Conservation (phyloP, 257 asterid species). For the Verbena officinalis region DNA sequence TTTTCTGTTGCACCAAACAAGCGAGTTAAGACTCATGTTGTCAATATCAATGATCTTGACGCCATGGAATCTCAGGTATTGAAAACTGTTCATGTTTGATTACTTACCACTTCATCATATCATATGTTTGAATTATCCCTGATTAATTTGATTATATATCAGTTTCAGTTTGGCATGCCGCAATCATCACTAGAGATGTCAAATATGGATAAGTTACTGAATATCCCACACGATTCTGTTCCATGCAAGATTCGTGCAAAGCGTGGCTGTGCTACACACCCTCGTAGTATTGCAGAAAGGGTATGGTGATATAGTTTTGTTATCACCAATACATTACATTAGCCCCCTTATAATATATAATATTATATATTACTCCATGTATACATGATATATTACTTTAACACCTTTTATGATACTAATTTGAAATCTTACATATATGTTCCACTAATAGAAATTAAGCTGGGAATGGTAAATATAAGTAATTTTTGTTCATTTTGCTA, state of each 20-base stretch:
- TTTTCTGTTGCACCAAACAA: conserved; percentile 53
- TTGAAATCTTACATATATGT: no score
- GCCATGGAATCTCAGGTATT: conserved; percentile 73
- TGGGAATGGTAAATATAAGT: no score
- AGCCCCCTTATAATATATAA: no score
- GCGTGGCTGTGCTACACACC: conserved; percentile 94
- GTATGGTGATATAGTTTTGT: no score
- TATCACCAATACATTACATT: no score
- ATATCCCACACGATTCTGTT: conserved; percentile 82
- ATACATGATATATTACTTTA: no score
- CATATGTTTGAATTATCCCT: background rate
- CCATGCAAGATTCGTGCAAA: conserved; percentile 92
- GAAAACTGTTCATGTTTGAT: background rate
- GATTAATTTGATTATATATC: background rate
- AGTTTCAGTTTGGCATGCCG: conserved; percentile 79
- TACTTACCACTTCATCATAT: background rate
- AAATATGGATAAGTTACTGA: conserved; percentile 66
- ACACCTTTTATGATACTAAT: no score
- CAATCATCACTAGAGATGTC: conserved; percentile 61
- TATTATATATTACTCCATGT: no score
- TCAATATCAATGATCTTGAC: conserved; percentile 31
- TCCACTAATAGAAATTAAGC: no score
- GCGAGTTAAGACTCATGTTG: conserved; percentile 40
- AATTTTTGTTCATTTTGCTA: no score
- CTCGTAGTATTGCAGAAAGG: conserved; percentile 96